Percentiles rank a stretch among this genome's conserved stretches.
These are phyloP conservation scores for Malus asiatica DNA, from an alignment of 306 rosid genomes.

Conservation along the genomic window DNA sequence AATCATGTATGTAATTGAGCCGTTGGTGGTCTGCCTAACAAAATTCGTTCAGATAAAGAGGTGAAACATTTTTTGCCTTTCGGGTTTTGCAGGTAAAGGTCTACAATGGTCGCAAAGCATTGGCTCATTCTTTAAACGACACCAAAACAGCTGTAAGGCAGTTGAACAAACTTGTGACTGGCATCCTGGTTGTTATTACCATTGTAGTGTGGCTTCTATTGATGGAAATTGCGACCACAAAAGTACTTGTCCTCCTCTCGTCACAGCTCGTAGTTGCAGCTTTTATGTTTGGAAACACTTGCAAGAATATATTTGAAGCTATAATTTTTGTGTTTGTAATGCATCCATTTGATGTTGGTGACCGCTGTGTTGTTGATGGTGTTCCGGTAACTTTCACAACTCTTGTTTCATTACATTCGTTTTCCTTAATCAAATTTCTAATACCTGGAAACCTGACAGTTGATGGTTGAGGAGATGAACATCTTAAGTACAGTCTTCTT, in stretches of 20 bases:
- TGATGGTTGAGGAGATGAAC: constrained; percentile 94
- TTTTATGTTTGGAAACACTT: constrained; percentile 88
- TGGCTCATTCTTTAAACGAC: constrained; percentile 78
- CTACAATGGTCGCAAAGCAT: constrained; percentile 70
- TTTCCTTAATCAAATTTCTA: constrained; percentile 5
- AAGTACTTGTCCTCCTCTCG: constrained; percentile 68
- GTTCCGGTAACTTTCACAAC: constrained; percentile 46
- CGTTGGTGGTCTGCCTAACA: neutral
- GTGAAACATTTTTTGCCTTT: neutral
- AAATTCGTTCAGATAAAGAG: neutral
- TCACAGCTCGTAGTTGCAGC: constrained; percentile 69
- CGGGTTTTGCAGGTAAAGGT: constrained; percentile 61
- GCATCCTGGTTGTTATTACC: constrained; percentile 37
- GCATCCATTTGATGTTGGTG: constrained; percentile 98
- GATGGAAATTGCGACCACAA: constrained; percentile 81
- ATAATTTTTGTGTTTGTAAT: constrained; percentile 81
- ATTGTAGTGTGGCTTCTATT: constrained; percentile 72
- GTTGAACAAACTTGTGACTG: constrained; percentile 62
- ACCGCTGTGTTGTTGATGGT: constrained; percentile 80
- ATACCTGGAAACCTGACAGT: constrained; percentile 33
- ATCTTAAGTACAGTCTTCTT: constrained; percentile 80
- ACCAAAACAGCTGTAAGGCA: constrained; percentile 90
- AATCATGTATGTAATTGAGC: neutral
- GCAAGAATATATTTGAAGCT: constrained; percentile 83
- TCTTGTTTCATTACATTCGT: neutral